Evolutionary conservation across 352 stramenopile genomes (phyloP).

Genomic region (Pythium biforme): DNA sequence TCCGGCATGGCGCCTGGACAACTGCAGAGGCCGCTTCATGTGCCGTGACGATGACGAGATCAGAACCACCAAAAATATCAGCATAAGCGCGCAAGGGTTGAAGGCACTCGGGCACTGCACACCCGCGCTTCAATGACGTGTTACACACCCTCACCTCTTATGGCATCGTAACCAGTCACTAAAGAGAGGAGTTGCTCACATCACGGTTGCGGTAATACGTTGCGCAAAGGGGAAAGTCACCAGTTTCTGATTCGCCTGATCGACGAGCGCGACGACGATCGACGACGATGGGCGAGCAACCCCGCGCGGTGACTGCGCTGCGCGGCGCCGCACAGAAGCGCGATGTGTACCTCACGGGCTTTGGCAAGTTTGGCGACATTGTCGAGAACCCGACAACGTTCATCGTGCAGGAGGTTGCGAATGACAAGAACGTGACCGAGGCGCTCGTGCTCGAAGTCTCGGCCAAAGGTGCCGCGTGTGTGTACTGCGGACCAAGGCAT

Average conservation of each 20-base stretch:
- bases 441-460: slow-evolving; percentile 75
- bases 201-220: no score
- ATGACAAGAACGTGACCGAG: slow-evolving; percentile 65
- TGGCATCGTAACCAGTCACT: no score
- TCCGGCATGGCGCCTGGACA: no score
- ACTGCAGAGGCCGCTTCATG: no score
- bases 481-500: background rate
- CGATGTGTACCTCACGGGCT: slow-evolving; percentile 79
- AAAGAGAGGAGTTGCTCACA: no score
- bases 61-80: no score
- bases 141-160: no score
- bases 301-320: slow-evolving; percentile 1
- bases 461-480: slow-evolving; percentile 31
- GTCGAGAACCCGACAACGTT: slow-evolving; percentile 76
- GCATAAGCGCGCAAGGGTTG: no score
- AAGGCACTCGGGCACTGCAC: no score
- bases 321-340: slow-evolving; percentile 28
- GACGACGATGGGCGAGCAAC: slow-evolving; percentile 16
- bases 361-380: slow-evolving; percentile 84
- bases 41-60: no score
- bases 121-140: no score
- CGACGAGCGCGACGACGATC: background rate
- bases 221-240: background rate
- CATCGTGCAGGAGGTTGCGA: slow-evolving; percentile 50
- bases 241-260: background rate